phyloP scores from a whole-genome alignment of 2,329 filamentous ascomycete genomes.

The Curvularia spicifera region DNA sequence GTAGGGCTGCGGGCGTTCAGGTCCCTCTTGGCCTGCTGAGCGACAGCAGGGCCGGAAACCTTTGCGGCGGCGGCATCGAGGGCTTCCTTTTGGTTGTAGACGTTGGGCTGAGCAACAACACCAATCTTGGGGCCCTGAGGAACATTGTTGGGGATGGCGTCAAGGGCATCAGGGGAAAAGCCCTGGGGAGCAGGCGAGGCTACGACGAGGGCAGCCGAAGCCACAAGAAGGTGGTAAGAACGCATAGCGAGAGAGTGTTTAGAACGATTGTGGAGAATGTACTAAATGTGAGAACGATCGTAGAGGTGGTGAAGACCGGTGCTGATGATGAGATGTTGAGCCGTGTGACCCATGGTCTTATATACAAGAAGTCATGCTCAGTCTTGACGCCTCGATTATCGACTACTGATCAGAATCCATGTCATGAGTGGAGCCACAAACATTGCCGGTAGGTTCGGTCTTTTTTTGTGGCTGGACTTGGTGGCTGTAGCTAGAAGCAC shows the following conservation, averaged over 20 bases:
- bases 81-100: conserved; percentile 25
- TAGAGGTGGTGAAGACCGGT: conserved; percentile 12
- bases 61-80: conserved; percentile 17
- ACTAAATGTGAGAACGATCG: conserved; percentile 3
- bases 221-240: conserved; percentile 29
- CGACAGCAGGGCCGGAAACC: conserved; percentile 15
- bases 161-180: conserved; percentile 19
- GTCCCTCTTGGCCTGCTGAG: conserved; percentile 24
- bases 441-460: conserved; percentile 10
- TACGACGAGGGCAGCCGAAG: conserved; percentile 28
- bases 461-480: conserved; percentile 12
- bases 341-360: conserved; percentile 5
- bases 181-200: conserved; percentile 32
- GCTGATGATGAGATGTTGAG: conserved; percentile 12
- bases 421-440: conserved; percentile 12
- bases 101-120: conserved; percentile 13
- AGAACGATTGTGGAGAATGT: neutral
- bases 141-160: conserved; percentile 14
- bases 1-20: conserved; percentile 12
- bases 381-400: conserved; percentile 2
- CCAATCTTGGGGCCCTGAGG: conserved; percentile 27
- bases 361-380: conserved; percentile 8
- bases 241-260: conserved; percentile 25
- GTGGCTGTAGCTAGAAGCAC: conserved; percentile 11
- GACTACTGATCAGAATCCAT: conserved; percentile 14